These are phyloP conservation scores for Fusarium pilosicola DNA, from an alignment of 2,329 filamentous ascomycete genomes.

Conservation along the genomic window DNA sequence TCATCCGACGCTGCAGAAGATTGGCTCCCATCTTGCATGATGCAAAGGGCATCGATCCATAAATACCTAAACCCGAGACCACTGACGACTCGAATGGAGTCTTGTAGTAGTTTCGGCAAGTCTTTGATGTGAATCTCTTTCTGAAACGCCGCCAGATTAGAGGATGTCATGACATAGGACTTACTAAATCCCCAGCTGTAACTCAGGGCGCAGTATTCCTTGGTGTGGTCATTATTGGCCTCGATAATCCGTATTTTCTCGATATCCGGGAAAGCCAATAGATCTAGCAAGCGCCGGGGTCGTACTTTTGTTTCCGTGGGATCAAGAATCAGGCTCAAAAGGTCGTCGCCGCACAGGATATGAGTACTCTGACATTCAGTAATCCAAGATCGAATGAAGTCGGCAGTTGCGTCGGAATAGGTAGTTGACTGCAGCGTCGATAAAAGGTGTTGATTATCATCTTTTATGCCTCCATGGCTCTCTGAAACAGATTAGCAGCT, in stretches of 20 bases:
- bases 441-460: background rate
- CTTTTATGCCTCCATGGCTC: background rate
- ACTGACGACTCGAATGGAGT: background rate
- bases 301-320: background rate
- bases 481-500: background rate
- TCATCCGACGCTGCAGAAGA: background rate
- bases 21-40: background rate
- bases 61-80: background rate
- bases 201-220: background rate
- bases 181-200: slow-evolving; percentile 1
- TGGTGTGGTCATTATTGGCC: background rate
- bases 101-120: background rate
- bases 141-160: background rate
- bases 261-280: background rate
- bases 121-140: background rate
- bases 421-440: background rate
- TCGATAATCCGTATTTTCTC: background rate
- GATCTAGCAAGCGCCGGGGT: background rate
- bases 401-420: background rate
- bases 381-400: background rate
- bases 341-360: background rate
- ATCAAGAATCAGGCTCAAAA: background rate
- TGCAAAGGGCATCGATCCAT: slow-evolving; percentile 1
- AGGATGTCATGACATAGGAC: background rate
- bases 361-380: background rate